These are phyloP conservation scores for Staphylotrichum tortipilum DNA, from an alignment of 495 filamentous ascomycete species.

Conservation along the genomic window DNA sequence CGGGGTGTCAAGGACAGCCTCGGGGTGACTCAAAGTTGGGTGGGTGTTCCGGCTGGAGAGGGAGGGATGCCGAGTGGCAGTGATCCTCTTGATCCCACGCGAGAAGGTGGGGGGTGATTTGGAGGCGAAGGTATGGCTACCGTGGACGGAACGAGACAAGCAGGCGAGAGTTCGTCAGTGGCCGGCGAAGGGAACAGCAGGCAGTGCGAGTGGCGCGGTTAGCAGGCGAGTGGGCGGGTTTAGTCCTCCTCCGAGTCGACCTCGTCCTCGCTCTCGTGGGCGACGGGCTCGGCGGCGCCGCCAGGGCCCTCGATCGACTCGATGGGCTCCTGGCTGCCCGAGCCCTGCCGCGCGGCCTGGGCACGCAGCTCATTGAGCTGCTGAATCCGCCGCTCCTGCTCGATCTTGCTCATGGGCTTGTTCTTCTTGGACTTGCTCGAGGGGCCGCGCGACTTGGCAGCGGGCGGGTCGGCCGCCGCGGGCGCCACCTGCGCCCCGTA, in stretches of 20 bases:
- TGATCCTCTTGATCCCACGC: no score
- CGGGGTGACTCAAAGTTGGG: no score
- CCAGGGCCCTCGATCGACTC: slow-evolving; percentile 33
- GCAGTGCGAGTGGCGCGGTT: no score
- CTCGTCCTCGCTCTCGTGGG: slow-evolving; percentile 28
- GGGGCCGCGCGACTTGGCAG: slow-evolving; percentile 34
- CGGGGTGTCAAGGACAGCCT: no score
- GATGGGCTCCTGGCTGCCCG: slow-evolving; percentile 42
- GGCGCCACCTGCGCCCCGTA: slow-evolving; percentile 20
- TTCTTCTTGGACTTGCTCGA: slow-evolving; percentile 80
- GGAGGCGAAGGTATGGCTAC: no score
- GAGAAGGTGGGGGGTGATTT: no score
- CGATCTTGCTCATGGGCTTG: slow-evolving; percentile 92
- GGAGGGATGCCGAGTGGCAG: no score
- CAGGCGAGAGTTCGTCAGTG: no score
- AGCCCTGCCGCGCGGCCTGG: slow-evolving; percentile 36
- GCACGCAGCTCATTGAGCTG: slow-evolving; percentile 57
- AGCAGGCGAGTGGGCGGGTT: neutral
- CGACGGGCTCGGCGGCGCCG: slow-evolving; percentile 16
- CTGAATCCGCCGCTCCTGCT: slow-evolving; percentile 84
- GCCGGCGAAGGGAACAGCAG: no score
- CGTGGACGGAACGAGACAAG: no score
- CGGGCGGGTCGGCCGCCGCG: slow-evolving; percentile 26
- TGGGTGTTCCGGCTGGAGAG: no score
- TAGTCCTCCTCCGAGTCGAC: slow-evolving; percentile 33